Evolutionary conservation across 1,284 basidiomycete species (phyloP).

Genomic region (Tausonia pullulans): DNA sequence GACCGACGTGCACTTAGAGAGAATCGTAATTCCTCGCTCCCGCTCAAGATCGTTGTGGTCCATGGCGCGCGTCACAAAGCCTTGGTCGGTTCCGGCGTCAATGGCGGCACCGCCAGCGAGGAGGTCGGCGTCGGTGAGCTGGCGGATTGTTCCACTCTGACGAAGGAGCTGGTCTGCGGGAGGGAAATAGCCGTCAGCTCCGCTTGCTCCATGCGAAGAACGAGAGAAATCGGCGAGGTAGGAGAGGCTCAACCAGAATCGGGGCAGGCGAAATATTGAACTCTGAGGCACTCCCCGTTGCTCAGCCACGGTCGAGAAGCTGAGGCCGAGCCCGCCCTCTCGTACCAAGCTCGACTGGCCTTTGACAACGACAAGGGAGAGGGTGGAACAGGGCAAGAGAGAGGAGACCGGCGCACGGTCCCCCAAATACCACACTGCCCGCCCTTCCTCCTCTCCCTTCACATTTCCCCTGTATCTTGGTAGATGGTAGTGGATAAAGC

Average conservation of each 20-base stretch:
- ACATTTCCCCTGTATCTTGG: background rate
- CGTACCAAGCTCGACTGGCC: too few relatives aligned
- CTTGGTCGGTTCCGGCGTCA: conserved; percentile 7
- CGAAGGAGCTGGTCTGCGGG: conserved; percentile 16
- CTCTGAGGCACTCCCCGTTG: too few relatives aligned
- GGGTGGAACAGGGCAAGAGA: too few relatives aligned
- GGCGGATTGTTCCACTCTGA: conserved; percentile 14
- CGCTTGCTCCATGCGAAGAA: too few relatives aligned
- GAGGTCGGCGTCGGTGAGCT: conserved; percentile 5
- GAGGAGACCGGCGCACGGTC: too few relatives aligned
- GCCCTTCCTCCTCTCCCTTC: background rate
- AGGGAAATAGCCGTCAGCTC: background rate
- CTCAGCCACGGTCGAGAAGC: too few relatives aligned
- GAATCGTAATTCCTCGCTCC: conserved; percentile 17
- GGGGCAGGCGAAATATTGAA: too few relatives aligned
- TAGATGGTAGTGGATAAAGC: background rate
- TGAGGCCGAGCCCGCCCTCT: background rate
- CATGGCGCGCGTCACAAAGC: conserved; percentile 17
- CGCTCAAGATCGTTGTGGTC: conserved; percentile 17
- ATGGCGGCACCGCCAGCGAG: background rate
- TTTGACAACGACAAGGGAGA: too few relatives aligned
- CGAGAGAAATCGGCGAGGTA: too few relatives aligned
- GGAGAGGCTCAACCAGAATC: too few relatives aligned
- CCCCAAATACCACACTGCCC: too few relatives aligned
- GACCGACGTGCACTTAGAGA: conserved; percentile 16